phyloP scores from a whole-genome alignment of 306 rosid species.

The Trifolium fragiferum region DNA sequence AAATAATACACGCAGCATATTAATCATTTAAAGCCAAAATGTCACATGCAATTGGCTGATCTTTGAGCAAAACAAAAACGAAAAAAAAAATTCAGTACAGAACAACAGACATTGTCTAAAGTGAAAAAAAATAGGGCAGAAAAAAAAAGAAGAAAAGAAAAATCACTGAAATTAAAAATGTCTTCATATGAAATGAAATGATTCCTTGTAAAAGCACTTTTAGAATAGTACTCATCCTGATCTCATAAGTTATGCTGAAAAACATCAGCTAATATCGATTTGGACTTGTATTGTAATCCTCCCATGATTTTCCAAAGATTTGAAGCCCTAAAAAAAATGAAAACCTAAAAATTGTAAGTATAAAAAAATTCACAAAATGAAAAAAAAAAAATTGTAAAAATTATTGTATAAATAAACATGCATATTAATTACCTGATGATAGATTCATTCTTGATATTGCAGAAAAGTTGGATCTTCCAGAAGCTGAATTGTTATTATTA shows the following conservation, averaged over 20 bases:
- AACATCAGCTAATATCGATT: constrained; percentile 35
- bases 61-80: constrained; percentile 29
- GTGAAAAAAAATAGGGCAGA: constrained; percentile 49
- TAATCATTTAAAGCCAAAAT: constrained; percentile 41
- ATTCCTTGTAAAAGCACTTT: constrained; percentile 43
- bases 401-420: neutral
- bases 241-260: constrained; percentile 19
- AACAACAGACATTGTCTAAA: constrained; percentile 33
- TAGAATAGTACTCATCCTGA: constrained; percentile 17
- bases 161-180: constrained; percentile 23
- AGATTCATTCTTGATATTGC: constrained; percentile 52
- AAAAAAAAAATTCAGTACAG: constrained; percentile 32
- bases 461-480: constrained; percentile 43
- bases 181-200: constrained; percentile 26
- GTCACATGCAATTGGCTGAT: constrained; percentile 44
- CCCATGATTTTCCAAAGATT: constrained; percentile 59
- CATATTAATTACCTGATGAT: constrained; percentile 41
- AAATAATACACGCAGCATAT: constrained; percentile 50
- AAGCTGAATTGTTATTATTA: constrained; percentile 1
- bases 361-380: neutral
- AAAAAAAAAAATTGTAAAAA: neutral
- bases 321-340: constrained; percentile 54
- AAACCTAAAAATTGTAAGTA: constrained; percentile 6
- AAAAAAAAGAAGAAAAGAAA: constrained; percentile 39
- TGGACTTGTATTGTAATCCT: constrained; percentile 49